phyloP scores from a whole-genome alignment of 148 eudicot species.

The Spergularia bocconei region DNA sequence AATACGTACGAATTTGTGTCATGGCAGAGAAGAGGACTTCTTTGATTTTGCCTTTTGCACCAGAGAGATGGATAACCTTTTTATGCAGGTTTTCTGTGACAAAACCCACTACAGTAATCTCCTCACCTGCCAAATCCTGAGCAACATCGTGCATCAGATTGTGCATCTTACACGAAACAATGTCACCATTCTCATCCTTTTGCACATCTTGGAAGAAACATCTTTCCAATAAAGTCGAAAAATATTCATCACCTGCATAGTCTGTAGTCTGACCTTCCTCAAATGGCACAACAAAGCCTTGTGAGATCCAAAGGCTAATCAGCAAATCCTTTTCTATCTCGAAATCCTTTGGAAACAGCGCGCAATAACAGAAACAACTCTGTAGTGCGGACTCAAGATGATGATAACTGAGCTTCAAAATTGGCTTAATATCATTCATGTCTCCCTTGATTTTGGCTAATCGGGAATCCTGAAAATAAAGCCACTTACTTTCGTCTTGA shows the following conservation, averaged over 20 bases:
- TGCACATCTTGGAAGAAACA: conserved; percentile 26
- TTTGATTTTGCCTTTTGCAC: not conserved
- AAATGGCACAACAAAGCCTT: conserved; percentile 14
- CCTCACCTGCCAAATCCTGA: conserved; percentile 3
- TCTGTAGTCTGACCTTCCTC: conserved; percentile 11
- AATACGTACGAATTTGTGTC: not conserved
- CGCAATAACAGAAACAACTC: conserved; percentile 26
- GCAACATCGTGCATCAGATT: conserved; percentile 27
- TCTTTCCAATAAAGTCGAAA: conserved; percentile 19
- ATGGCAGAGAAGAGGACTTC: conserved; percentile 3
- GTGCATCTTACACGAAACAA: conserved; percentile 25
- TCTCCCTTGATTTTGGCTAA: conserved; percentile 20
- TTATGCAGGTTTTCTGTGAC: not conserved
- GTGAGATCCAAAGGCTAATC: conserved; percentile 24
- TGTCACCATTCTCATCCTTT: conserved; percentile 15
- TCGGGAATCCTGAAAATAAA: conserved; percentile 25
- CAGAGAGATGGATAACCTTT: not conserved
- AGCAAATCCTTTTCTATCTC: conserved; percentile 20
- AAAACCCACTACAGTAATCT: not conserved
- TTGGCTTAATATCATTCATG: conserved; percentile 19
- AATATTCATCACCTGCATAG: conserved; percentile 26
- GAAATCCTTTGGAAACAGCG: conserved; percentile 22
- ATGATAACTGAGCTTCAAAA: conserved; percentile 37
- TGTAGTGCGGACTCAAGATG: conserved; percentile 17
- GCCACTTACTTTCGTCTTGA: conserved; percentile 35